These are phyloP conservation scores for Ophiosphaerella herpotricha DNA, from an alignment of 2,329 filamentous ascomycete species.

Conservation along the genomic window DNA sequence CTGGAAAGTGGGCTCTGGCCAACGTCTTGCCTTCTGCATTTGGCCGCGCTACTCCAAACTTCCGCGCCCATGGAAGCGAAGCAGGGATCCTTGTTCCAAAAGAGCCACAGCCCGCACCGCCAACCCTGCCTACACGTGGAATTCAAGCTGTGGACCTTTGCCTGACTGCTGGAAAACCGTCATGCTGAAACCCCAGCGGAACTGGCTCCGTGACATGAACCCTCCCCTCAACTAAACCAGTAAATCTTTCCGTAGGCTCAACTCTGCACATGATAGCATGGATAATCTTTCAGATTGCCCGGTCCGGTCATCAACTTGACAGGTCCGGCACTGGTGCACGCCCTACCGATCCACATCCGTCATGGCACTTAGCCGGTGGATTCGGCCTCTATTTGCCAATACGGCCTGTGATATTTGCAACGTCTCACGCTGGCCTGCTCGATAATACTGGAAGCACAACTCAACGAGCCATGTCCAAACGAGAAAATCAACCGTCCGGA, in stretches of 20 bases:
- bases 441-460: slow-evolving; percentile 13
- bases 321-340: slow-evolving; percentile 17
- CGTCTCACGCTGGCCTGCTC: slow-evolving; percentile 29
- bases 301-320: slow-evolving; percentile 21
- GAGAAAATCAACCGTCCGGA: slow-evolving; percentile 6
- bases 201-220: slow-evolving; percentile 15
- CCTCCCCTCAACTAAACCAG: slow-evolving; percentile 7
- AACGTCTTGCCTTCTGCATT: slow-evolving; percentile 32
- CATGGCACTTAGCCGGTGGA: slow-evolving; percentile 35
- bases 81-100: slow-evolving; percentile 31
- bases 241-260: slow-evolving; percentile 10
- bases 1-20: slow-evolving; percentile 38
- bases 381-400: slow-evolving; percentile 20
- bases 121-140: slow-evolving; percentile 46
- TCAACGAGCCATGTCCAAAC: slow-evolving; percentile 19
- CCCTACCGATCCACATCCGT: slow-evolving; percentile 13
- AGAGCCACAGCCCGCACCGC: slow-evolving; percentile 33
- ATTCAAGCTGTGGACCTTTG: slow-evolving; percentile 24
- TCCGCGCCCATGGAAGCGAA: slow-evolving; percentile 45
- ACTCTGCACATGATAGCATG: background rate
- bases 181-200: slow-evolving; percentile 18
- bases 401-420: slow-evolving; percentile 33
- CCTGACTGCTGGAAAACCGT: slow-evolving; percentile 31
- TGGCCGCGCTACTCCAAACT: slow-evolving; percentile 41
- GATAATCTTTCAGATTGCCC: slow-evolving; percentile 7